Conservation (phyloP, 139 green algal species). For the Asterochloris sp. region DNA sequence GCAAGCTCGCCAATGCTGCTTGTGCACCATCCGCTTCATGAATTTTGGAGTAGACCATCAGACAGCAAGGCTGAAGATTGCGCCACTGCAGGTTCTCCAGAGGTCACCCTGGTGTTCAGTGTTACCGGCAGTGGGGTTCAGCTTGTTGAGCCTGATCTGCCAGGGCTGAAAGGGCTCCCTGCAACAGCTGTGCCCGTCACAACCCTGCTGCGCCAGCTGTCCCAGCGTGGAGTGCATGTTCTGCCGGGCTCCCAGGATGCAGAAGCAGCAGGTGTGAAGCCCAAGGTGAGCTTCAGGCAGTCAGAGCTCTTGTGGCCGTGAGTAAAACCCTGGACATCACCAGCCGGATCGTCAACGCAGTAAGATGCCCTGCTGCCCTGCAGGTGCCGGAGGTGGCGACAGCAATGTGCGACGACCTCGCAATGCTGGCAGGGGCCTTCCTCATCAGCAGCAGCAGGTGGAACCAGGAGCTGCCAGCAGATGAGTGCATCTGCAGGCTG, state of each 20-base stretch:
- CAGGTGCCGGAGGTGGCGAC: slow-evolving; percentile 40
- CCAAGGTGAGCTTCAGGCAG: too few species aligned
- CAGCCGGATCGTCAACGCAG: too few species aligned
- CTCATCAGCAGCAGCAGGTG: slow-evolving; percentile 52
- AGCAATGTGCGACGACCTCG: slow-evolving; percentile 59
- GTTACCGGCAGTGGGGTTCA: slow-evolving; percentile 3
- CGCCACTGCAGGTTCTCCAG: neutral
- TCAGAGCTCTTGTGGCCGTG: too few species aligned
- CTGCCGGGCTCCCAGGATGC: too few species aligned
- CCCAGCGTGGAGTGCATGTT: slow-evolving; percentile 32
- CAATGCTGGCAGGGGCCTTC: slow-evolving; percentile 35
- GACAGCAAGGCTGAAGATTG: neutral
- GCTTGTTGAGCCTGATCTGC: slow-evolving; percentile 31
- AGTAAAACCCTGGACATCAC: too few species aligned
- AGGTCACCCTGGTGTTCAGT: neutral
- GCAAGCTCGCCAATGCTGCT: too few species aligned
- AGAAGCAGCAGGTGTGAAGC: too few species aligned
- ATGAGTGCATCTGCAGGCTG: slow-evolving; percentile 31
- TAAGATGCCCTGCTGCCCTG: slow-evolving; percentile 12
- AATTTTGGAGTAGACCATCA: too few species aligned
- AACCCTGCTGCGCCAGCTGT: slow-evolving; percentile 51
- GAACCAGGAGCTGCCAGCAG: slow-evolving; percentile 36
- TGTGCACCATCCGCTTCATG: too few species aligned
- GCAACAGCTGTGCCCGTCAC: slow-evolving; percentile 38
- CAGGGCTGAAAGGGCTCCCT: slow-evolving; percentile 32